phyloP scores from a whole-genome alignment of 202 grass and related monocot species.

The Miscanthus sacchariflorus region DNA sequence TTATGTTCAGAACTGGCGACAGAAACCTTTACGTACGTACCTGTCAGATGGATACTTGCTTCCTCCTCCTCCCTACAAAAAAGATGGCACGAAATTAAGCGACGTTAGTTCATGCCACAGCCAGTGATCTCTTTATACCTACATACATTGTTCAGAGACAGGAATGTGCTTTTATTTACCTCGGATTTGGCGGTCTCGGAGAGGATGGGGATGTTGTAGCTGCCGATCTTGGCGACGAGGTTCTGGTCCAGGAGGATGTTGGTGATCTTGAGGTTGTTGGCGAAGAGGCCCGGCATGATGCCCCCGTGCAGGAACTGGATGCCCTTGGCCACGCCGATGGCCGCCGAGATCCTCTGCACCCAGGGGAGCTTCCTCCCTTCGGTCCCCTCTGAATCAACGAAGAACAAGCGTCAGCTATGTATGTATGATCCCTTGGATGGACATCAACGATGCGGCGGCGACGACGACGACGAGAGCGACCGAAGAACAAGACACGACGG shows the following conservation, averaged over 20 bases:
- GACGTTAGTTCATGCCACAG: too few relatives aligned
- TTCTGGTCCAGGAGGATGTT: constrained; percentile 90
- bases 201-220: constrained; percentile 90
- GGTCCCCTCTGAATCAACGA: constrained; percentile 56
- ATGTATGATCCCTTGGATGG: too few relatives aligned
- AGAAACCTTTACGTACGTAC: too few relatives aligned
- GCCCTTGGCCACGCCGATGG: constrained; percentile 84
- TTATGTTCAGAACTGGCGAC: too few relatives aligned
- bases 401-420: too few relatives aligned
- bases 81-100: too few relatives aligned
- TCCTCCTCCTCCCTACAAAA: constrained; percentile 52
- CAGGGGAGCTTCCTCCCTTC: constrained; percentile 76
- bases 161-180: too few relatives aligned
- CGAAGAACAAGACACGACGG: background rate
- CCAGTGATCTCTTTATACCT: too few relatives aligned
- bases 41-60: constrained; percentile 55
- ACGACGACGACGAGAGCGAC: too few relatives aligned
- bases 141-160: background rate
- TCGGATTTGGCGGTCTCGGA: constrained; percentile 70
- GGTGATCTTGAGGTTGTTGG: constrained; percentile 93
- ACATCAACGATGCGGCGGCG: too few relatives aligned
- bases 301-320: constrained; percentile 96
- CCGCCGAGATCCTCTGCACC: constrained; percentile 80
- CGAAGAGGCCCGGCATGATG: constrained; percentile 96
- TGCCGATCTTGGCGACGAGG: constrained; percentile 90